Percentiles rank a stretch among this genome's conserved stretches.
phyloP scores from a whole-genome alignment of 805 yeast species.

The Pichia cephalocereana region DNA sequence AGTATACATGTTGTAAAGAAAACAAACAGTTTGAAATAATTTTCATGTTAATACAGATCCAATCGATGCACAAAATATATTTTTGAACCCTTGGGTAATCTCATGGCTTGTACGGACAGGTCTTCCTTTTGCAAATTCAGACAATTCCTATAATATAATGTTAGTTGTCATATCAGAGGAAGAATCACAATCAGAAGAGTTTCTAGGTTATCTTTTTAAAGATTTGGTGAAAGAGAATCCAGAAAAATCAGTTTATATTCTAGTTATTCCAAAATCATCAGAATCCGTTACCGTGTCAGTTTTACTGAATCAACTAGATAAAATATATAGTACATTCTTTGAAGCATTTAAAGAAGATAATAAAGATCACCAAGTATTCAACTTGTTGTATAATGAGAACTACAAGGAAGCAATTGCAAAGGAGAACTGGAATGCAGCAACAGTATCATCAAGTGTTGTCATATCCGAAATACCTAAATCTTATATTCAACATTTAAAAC shows the following conservation, averaged over 20 bases:
- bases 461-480: neutral
- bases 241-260: neutral
- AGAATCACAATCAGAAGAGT: neutral
- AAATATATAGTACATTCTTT: slow-evolving; percentile 2
- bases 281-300: neutral
- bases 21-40: too few relatives aligned
- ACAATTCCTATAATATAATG: neutral
- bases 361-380: neutral
- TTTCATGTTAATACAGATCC: too few relatives aligned
- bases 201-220: neutral
- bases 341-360: neutral
- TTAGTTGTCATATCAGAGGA: slow-evolving; percentile 2
- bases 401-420: neutral
- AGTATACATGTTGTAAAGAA: too few relatives aligned
- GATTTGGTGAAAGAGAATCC: neutral
- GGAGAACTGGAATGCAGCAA: neutral
- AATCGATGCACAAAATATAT: too few relatives aligned
- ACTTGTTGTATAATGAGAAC: neutral
- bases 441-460: neutral
- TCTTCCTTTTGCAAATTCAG: too few relatives aligned
- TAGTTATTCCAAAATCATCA: neutral
- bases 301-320: slow-evolving; percentile 1
- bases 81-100: too few relatives aligned
- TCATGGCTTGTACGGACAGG: too few relatives aligned
- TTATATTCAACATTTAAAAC: neutral